Conservation (phyloP, 257 asterid species). For the Sherardia arvensis region DNA sequence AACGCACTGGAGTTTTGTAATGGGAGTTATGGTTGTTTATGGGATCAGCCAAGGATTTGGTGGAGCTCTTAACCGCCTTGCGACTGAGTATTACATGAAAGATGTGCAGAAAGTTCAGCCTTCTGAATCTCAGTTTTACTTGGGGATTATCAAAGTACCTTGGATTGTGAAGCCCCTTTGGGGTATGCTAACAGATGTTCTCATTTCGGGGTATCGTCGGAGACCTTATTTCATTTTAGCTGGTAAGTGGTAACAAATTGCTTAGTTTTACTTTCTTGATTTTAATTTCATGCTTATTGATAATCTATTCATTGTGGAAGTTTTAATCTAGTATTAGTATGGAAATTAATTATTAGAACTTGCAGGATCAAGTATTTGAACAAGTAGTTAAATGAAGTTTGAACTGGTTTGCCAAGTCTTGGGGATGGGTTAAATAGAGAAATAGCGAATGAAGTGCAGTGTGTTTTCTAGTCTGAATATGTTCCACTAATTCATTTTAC, state of each 20-base stretch:
- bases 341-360: no score
- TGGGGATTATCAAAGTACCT: slow-evolving; percentile 74
- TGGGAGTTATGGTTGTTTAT: slow-evolving; percentile 71
- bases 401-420: no score
- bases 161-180: slow-evolving; percentile 95
- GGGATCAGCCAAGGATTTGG: slow-evolving; percentile 93
- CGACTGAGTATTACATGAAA: slow-evolving; percentile 90
- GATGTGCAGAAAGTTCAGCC: slow-evolving; percentile 97
- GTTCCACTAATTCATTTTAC: background rate
- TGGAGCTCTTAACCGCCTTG: slow-evolving; percentile 59
- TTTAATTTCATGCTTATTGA: background rate
- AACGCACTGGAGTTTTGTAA: slow-evolving; percentile 84
- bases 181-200: slow-evolving; percentile 93
- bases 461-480: background rate
- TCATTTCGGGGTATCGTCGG: slow-evolving; percentile 75
- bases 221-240: slow-evolving; percentile 86
- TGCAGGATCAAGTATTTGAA: no score
- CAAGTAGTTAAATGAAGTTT: no score
- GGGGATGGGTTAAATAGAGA: no score
- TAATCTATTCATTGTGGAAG: no score
- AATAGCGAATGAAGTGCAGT: background rate
- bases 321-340: no score
- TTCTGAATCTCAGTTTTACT: slow-evolving; percentile 87
- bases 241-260: slow-evolving; percentile 71
- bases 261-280: background rate